phyloP scores from a whole-genome alignment of 164 flowering plant genomes.

The Berberis vulgaris region DNA sequence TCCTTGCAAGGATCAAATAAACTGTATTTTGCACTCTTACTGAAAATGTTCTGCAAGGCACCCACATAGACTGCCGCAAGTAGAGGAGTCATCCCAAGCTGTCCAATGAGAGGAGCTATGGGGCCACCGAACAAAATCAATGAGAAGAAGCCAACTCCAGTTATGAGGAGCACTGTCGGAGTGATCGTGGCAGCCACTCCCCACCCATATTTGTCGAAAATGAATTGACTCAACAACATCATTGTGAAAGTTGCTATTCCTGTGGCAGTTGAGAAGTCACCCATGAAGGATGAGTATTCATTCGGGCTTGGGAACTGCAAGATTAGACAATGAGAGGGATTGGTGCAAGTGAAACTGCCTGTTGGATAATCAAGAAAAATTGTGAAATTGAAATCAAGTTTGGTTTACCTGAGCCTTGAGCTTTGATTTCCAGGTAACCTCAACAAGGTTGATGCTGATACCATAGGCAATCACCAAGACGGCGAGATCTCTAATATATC shows the following conservation, averaged over 20 bases:
- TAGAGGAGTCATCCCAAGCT: constrained; percentile 22
- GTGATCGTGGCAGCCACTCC: constrained; percentile 27
- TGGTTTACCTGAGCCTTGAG: constrained; percentile 2
- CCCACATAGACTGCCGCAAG: constrained; percentile 29
- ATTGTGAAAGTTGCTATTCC: constrained; percentile 24
- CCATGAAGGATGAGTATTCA: constrained; percentile 28
- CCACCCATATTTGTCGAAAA: constrained; percentile 27
- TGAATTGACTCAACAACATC: constrained; percentile 24
- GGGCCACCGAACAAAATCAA: constrained; percentile 19
- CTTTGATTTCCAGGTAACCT: constrained; percentile 3
- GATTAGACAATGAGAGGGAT: not conserved
- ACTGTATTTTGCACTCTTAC: constrained; percentile 30
- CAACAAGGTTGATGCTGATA: constrained; percentile 1
- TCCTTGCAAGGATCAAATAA: constrained; percentile 27
- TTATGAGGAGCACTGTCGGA: constrained; percentile 20
- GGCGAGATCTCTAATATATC: not conserved
- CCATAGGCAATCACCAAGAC: constrained; percentile 1
- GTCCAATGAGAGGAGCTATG: constrained; percentile 16
- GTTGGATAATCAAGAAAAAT: not conserved
- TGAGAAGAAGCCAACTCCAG: constrained; percentile 23
- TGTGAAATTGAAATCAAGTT: not conserved
- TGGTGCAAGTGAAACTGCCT: not conserved
- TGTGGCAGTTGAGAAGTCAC: constrained; percentile 23
- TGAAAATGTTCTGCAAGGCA: constrained; percentile 24
- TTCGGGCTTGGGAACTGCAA: constrained; percentile 26